Conservation (phyloP, 805 yeast genomes). For the Myxozyma nipponensis region DNA sequence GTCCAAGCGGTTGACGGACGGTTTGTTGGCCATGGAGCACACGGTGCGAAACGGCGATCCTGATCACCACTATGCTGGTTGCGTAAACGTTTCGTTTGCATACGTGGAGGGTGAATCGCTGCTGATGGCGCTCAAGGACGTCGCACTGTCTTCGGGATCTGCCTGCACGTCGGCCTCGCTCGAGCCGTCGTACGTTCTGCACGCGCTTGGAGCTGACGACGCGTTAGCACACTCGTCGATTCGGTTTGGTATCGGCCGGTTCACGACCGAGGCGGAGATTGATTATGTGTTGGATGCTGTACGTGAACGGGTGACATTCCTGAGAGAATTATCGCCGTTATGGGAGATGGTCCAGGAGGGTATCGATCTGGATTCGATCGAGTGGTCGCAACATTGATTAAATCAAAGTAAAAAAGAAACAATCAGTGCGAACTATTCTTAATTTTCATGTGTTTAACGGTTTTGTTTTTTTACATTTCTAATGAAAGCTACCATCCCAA, state of each 20-base stretch:
- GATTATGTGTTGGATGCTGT: slow-evolving; percentile 91
- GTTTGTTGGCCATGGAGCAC: slow-evolving; percentile 77
- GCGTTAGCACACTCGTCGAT: slow-evolving; percentile 96
- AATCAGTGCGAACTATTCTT: neutral
- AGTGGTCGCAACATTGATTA: slow-evolving; percentile 91
- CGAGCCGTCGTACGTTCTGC: slow-evolving; percentile 95
- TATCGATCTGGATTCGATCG: slow-evolving; percentile 85
- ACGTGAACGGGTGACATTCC: slow-evolving; percentile 79
- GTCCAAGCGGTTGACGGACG: slow-evolving; percentile 66
- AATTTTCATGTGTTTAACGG: no score
- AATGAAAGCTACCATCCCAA: neutral
- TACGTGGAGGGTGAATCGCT: slow-evolving; percentile 97
- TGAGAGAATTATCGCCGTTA: slow-evolving; percentile 88
- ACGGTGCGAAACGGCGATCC: slow-evolving; percentile 86
- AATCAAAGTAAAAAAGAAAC: neutral
- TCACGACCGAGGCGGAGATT: slow-evolving; percentile 92
- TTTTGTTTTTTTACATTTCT: no score
- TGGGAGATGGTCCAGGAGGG: slow-evolving; percentile 99
- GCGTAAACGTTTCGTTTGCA: slow-evolving; percentile 95
- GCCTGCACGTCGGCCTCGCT: slow-evolving; percentile 98
- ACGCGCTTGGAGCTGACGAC: slow-evolving; percentile 96
- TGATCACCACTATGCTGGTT: slow-evolving; percentile 75
- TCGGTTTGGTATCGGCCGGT: slow-evolving; percentile 94
- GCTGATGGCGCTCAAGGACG: slow-evolving; percentile 95
- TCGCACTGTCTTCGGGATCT: slow-evolving; percentile 93